These are phyloP conservation scores for Ajuga chamaepitys DNA, from an alignment of 257 asterid genomes.

Conservation along the genomic window DNA sequence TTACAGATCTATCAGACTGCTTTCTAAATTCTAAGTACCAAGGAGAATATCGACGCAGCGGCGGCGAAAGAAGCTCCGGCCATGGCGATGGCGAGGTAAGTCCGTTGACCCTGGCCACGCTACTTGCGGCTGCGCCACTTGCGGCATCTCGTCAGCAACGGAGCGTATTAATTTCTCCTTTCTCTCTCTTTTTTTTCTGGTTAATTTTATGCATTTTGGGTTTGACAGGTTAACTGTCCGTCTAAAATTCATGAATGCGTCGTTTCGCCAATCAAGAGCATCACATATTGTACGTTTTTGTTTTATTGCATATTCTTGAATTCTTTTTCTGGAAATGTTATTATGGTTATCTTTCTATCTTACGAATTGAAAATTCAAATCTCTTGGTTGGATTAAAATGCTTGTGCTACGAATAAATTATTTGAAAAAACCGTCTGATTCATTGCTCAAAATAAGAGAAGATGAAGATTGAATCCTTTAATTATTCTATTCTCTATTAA, in stretches of 20 bases:
- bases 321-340: not conserved
- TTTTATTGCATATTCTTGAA: not conserved
- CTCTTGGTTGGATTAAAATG: not conserved
- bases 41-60: not conserved
- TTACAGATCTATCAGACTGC: not conserved
- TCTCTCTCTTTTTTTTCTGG: not conserved
- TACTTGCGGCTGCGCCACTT: not conserved
- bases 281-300: conserved; percentile 18
- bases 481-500: not conserved
- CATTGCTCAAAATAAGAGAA: not conserved
- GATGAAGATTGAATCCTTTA: not conserved
- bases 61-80: conserved; percentile 17
- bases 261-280: conserved; percentile 14
- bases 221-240: conserved; percentile 26
- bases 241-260: conserved; percentile 7
- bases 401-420: not conserved
- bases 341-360: not conserved
- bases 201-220: not conserved
- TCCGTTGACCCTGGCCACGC: not conserved
- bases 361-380: not conserved
- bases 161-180: not conserved
- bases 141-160: not conserved
- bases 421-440: not conserved
- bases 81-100: conserved; percentile 19
- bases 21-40: not conserved